These are phyloP conservation scores for Thozetella sp. DNA, from an alignment of 495 filamentous ascomycete species.

Conservation along the genomic window DNA sequence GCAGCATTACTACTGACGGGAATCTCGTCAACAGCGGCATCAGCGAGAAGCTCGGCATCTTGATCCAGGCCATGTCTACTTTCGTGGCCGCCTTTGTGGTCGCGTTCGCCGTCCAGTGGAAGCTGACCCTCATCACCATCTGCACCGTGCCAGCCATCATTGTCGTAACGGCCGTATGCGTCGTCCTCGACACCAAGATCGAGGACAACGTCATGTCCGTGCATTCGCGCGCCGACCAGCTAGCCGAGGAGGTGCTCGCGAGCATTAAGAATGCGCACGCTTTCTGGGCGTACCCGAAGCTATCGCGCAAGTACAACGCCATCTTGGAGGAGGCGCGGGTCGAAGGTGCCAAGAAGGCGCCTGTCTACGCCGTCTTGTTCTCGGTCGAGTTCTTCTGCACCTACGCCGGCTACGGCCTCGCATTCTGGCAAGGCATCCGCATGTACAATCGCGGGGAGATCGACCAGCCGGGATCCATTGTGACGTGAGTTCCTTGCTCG, in stretches of 20 bases:
- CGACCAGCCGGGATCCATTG: constrained; percentile 37
- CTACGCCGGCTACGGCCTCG: constrained; percentile 35
- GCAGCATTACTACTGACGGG: constrained; percentile 33
- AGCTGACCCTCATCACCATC: constrained; percentile 55
- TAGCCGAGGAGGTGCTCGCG: constrained; percentile 57
- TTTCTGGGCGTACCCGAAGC: constrained; percentile 57
- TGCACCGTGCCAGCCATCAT: constrained; percentile 53
- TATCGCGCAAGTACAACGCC: constrained; percentile 45
- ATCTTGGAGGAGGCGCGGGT: constrained; percentile 55
- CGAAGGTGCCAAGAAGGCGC: constrained; percentile 46
- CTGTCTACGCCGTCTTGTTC: constrained; percentile 37
- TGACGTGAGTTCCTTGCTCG: constrained; percentile 17
- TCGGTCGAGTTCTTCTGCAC: constrained; percentile 35
- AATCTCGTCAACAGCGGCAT: constrained; percentile 44
- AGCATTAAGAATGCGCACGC: constrained; percentile 60
- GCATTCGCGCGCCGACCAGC: constrained; percentile 48
- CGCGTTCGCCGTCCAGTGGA: constrained; percentile 55
- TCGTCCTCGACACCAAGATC: constrained; percentile 54
- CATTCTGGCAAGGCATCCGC: constrained; percentile 52
- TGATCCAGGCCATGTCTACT: constrained; percentile 51
- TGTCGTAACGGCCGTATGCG: constrained; percentile 22
- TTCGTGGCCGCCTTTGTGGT: constrained; percentile 60
- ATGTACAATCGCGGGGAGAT: constrained; percentile 37
- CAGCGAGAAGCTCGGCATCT: constrained; percentile 61
- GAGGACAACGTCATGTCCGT: constrained; percentile 32